phyloP scores from a whole-genome alignment of 257 asterid genomes.

The Nemophila menziesii region DNA sequence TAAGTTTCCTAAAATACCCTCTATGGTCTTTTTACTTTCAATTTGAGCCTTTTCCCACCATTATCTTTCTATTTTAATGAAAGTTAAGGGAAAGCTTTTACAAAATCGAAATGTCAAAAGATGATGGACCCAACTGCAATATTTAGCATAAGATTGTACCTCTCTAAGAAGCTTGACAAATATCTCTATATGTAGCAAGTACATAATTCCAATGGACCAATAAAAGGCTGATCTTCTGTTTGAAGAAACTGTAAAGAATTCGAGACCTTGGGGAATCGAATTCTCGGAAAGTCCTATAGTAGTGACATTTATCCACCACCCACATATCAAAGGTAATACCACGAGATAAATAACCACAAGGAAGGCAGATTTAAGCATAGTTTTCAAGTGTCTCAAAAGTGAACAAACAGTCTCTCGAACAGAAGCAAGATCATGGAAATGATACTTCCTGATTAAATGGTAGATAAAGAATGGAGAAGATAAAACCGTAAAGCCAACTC shows the following conservation, averaged over 20 bases:
- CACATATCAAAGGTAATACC: constrained; percentile 95
- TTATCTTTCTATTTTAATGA: too few relatives aligned
- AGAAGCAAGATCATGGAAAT: constrained; percentile 89
- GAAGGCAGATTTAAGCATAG: constrained; percentile 96
- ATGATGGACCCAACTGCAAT: background rate
- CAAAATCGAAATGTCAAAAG: background rate
- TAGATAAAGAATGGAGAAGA: constrained; percentile 66
- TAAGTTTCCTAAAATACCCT: too few relatives aligned
- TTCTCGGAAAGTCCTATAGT: constrained; percentile 91
- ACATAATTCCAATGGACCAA: constrained; percentile 94
- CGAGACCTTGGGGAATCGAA: constrained; percentile 81
- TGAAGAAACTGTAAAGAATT: constrained; percentile 92
- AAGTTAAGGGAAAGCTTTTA: too few relatives aligned
- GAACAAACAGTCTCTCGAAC: constrained; percentile 90
- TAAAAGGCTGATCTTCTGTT: constrained; percentile 91
- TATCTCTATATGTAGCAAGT: constrained; percentile 96
- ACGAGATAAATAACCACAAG: constrained; percentile 97
- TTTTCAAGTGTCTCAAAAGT: constrained; percentile 88
- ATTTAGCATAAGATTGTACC: constrained; percentile 48
- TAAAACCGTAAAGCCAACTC: constrained; percentile 81
- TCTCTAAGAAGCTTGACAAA: constrained; percentile 99
- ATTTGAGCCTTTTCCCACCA: too few relatives aligned
- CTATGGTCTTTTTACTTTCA: too few relatives aligned
- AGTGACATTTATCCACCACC: constrained; percentile 99
- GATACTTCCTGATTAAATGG: constrained; percentile 87